These are phyloP conservation scores for Paralagenidium karlingii DNA, from an alignment of 352 stramenopile species.

Conservation along the genomic window DNA sequence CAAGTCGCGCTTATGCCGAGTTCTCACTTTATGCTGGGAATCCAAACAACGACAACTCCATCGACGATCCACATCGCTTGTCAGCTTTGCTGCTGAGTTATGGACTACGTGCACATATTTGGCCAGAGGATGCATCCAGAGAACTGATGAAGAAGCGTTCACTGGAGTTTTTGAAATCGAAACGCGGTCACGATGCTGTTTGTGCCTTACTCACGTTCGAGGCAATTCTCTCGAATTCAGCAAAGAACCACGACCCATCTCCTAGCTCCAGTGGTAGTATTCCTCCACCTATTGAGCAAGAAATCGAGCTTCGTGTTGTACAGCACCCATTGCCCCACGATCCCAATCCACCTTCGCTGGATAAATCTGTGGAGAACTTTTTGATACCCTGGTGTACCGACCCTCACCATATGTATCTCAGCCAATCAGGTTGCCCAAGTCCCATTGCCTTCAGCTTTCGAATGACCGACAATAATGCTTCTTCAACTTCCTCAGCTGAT, in stretches of 20 bases:
- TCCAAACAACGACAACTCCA: constrained; percentile 31
- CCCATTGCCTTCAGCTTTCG: constrained; percentile 64
- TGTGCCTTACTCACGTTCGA: constrained; percentile 70
- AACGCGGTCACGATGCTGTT: constrained; percentile 60
- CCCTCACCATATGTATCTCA: constrained; percentile 25
- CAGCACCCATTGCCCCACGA: constrained; percentile 44
- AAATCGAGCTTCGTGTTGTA: constrained; percentile 26
- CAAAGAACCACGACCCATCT: too few relatives aligned
- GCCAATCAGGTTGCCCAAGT: constrained; percentile 24
- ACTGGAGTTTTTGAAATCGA: constrained; percentile 47
- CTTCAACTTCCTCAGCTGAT: constrained; percentile 50
- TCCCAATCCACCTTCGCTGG: constrained; percentile 21
- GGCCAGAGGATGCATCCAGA: constrained; percentile 29
- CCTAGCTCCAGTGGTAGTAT: too few relatives aligned
- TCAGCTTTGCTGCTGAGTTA: constrained; percentile 66
- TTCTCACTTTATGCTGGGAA: constrained; percentile 56
- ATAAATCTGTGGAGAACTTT: constrained; percentile 65
- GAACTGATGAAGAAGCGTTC: constrained; percentile 41
- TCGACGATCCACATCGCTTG: constrained; percentile 60
- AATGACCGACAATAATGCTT: constrained; percentile 65
- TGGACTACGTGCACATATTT: constrained; percentile 70
- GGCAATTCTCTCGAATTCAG: constrained; percentile 17
- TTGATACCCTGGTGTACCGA: constrained; percentile 47
- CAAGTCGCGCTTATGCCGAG: constrained; percentile 69
- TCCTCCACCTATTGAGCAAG: neutral